phyloP scores from a whole-genome alignment of 2,329 filamentous ascomycete species.

The Pseudocercospora ulei region DNA sequence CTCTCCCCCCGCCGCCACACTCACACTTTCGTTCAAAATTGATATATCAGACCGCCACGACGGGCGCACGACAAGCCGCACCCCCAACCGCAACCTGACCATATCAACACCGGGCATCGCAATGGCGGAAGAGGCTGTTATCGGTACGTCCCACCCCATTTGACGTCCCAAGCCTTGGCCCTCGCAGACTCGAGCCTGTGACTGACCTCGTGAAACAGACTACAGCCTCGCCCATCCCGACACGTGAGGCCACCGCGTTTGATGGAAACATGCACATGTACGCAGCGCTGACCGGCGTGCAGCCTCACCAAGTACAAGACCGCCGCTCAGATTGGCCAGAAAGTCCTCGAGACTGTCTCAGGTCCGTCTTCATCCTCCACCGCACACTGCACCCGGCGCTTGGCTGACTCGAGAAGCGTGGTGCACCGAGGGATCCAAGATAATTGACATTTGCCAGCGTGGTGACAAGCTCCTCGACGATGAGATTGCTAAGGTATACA shows the following conservation, averaged over 20 bases:
- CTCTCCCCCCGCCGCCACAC: no score
- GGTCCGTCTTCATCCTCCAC: conserved; percentile 38
- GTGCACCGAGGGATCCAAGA: conserved; percentile 78
- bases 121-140: conserved; percentile 27
- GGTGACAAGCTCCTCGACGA: conserved; percentile 92
- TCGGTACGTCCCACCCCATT: conserved; percentile 21
- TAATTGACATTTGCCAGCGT: conserved; percentile 87
- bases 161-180: neutral
- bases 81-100: neutral
- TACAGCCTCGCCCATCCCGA: conserved; percentile 35
- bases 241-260: conserved; percentile 28
- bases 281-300: conserved; percentile 85
- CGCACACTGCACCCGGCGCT: neutral
- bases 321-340: conserved; percentile 87
- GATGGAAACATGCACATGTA: conserved; percentile 31
- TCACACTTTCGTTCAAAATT: no score
- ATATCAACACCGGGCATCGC: conserved; percentile 13
- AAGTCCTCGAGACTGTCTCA: conserved; percentile 77
- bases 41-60: no score
- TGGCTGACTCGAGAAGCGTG: conserved; percentile 42
- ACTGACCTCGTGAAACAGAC: conserved; percentile 26
- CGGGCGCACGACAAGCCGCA: neutral
- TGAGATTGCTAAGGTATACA: conserved; percentile 90
- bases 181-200: conserved; percentile 2
- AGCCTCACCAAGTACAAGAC: conserved; percentile 99